A percentile compares a stretch with the other conserved stretches of the same genome.
phyloP scores from a whole-genome alignment of 2,329 filamentous ascomycete genomes.

The Plectosphaerella cucumerina region DNA sequence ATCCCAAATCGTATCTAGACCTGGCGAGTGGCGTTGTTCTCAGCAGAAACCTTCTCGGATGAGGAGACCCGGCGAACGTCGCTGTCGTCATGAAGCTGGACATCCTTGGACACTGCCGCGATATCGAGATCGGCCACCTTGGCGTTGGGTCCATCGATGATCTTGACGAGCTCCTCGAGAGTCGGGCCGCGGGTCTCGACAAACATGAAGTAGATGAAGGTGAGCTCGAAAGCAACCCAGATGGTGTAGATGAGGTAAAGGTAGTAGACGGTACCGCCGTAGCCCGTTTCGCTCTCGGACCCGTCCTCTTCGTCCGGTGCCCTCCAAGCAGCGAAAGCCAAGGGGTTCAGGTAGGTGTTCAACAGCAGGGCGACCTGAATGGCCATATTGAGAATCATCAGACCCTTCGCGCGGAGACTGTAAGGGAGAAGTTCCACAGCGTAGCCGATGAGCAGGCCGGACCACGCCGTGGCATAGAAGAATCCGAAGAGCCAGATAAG shows the following conservation, averaged over 20 bases:
- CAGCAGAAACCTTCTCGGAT: no score
- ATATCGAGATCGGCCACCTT: slow-evolving; percentile 41
- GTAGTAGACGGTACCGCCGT: slow-evolving; percentile 38
- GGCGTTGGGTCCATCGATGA: slow-evolving; percentile 60
- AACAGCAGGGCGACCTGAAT: slow-evolving; percentile 52
- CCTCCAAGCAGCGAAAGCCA: slow-evolving; percentile 40
- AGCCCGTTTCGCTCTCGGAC: neutral
- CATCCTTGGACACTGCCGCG: slow-evolving; percentile 41
- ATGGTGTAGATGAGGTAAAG: slow-evolving; percentile 50
- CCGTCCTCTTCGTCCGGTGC: neutral
- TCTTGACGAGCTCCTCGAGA: slow-evolving; percentile 62
- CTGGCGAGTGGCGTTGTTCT: no score
- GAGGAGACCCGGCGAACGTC: no score
- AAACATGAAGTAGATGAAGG: slow-evolving; percentile 51
- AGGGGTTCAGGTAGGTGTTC: slow-evolving; percentile 50
- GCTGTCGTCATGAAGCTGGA: no score
- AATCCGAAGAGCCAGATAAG: slow-evolving; percentile 33
- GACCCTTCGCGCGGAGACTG: slow-evolving; percentile 45
- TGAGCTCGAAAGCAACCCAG: slow-evolving; percentile 52
- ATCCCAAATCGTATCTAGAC: no score
- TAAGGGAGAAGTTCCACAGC: slow-evolving; percentile 47
- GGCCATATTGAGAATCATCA: slow-evolving; percentile 53
- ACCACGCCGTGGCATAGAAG: slow-evolving; percentile 54
- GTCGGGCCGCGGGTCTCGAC: slow-evolving; percentile 61
- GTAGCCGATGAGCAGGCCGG: slow-evolving; percentile 52